Conservation (phyloP, 1,284 basidiomycete genomes). For the Ustilago shanxiensis region DNA sequence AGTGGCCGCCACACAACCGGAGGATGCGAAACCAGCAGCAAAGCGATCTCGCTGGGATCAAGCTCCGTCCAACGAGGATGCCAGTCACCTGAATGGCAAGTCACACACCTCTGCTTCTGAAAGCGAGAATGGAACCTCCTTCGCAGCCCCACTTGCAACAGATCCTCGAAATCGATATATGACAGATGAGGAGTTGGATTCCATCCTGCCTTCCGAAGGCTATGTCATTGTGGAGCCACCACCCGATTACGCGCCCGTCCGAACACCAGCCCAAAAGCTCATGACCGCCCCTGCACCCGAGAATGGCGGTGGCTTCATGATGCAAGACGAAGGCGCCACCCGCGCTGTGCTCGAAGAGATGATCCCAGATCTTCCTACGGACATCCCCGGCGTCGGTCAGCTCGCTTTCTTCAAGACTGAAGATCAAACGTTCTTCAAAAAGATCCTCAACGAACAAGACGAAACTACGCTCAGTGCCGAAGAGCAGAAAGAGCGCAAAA, state of each 20-base stretch:
- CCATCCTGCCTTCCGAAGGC: slow-evolving; percentile 86
- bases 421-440: slow-evolving; percentile 97
- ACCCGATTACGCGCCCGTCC: slow-evolving; percentile 87
- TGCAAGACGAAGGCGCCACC: slow-evolving; percentile 92
- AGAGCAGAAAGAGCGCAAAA: slow-evolving; percentile 99
- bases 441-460: slow-evolving; percentile 94
- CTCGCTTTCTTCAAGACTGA: slow-evolving; percentile 98
- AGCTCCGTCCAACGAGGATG: slow-evolving; percentile 73
- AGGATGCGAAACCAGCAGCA: slow-evolving; percentile 73
- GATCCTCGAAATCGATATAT: slow-evolving; percentile 95
- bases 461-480: slow-evolving; percentile 86
- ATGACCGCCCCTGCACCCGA: slow-evolving; percentile 76
- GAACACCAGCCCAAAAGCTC: slow-evolving; percentile 81
- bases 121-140: slow-evolving; percentile 16
- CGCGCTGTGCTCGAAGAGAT: slow-evolving; percentile 85
- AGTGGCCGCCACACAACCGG: slow-evolving; percentile 76
- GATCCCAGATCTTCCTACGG: slow-evolving; percentile 94
- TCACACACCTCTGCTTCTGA: background rate
- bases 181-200: slow-evolving; percentile 94
- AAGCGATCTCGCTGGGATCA: slow-evolving; percentile 95
- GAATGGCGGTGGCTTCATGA: slow-evolving; percentile 84
- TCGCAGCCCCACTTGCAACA: slow-evolving; percentile 9
- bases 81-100: slow-evolving; percentile 7
- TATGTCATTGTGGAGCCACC: slow-evolving; percentile 94
- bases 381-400: slow-evolving; percentile 97